Conservation (phyloP, 352 stramenopile genomes). For the Pythium vanterpoolii region DNA sequence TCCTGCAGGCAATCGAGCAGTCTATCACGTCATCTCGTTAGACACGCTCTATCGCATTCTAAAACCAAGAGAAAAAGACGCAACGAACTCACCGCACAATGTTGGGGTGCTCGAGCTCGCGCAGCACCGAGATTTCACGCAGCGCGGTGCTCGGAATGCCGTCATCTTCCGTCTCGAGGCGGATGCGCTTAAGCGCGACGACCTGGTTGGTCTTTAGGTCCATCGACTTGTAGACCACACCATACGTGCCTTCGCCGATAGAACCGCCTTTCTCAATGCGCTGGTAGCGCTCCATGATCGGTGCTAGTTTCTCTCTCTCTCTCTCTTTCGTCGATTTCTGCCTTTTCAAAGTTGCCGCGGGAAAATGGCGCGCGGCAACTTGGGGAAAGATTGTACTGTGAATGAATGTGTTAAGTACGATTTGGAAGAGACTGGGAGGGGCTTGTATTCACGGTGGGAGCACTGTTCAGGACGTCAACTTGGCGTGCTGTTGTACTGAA, state of each 20-base stretch:
- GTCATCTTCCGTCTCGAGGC: constrained; percentile 97
- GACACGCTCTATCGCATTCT: background rate
- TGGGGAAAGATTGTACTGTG: background rate
- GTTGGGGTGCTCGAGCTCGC: constrained; percentile 97
- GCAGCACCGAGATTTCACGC: constrained; percentile 98
- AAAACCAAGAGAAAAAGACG: constrained; percentile 63
- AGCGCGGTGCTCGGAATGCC: constrained; percentile 98
- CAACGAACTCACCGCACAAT: constrained; percentile 98
- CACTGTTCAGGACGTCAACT: background rate
- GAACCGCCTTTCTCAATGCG: constrained; percentile 92
- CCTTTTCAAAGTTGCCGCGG: constrained; percentile 16
- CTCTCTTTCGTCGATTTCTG: background rate
- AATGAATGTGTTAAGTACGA: constrained; percentile 8
- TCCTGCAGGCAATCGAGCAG: constrained; percentile 98
- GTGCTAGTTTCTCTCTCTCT: no score
- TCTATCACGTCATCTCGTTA: constrained; percentile 92
- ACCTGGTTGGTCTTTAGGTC: constrained; percentile 96
- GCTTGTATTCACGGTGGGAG: background rate
- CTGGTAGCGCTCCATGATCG: constrained; percentile 90
- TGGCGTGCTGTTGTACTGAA: no score
- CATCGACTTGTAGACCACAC: constrained; percentile 99
- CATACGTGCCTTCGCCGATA: constrained; percentile 97
- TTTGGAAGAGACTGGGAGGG: background rate
- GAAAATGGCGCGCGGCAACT: background rate
- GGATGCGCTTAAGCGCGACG: constrained; percentile 99